Conservation (phyloP, 2,329 filamentous ascomycete species). For the Aspergillus arachidicola region DNA sequence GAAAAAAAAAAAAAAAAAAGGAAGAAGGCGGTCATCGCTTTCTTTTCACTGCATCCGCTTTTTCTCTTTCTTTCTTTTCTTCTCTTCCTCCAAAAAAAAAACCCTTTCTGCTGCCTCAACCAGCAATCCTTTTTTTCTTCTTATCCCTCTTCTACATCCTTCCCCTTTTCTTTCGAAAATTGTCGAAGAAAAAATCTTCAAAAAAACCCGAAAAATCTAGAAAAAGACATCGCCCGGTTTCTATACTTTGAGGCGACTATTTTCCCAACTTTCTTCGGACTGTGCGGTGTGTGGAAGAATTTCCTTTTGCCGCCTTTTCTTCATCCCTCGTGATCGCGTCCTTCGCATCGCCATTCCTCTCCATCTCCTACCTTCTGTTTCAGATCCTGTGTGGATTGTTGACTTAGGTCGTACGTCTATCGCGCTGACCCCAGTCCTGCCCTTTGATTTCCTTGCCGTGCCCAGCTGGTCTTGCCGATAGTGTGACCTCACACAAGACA, state of each 20-base stretch:
- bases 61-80: slow-evolving; percentile 28
- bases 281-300: slow-evolving; percentile 28
- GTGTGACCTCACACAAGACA: background rate
- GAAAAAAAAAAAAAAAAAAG: slow-evolving; percentile 11
- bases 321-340: slow-evolving; percentile 20
- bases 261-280: slow-evolving; percentile 20
- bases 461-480: background rate
- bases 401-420: slow-evolving; percentile 16
- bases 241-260: slow-evolving; percentile 14
- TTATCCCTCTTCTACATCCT: slow-evolving; percentile 26
- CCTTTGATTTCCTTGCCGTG: background rate
- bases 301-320: slow-evolving; percentile 21
- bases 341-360: slow-evolving; percentile 13
- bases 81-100: slow-evolving; percentile 11
- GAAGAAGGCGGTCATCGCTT: slow-evolving; percentile 16
- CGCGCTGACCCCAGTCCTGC: slow-evolving; percentile 1
- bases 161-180: slow-evolving; percentile 34
- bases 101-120: slow-evolving; percentile 30
- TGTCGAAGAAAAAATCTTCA: slow-evolving; percentile 33
- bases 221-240: slow-evolving; percentile 27
- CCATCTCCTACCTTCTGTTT: slow-evolving; percentile 1
- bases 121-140: slow-evolving; percentile 28
- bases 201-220: slow-evolving; percentile 46
- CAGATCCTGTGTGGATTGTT: slow-evolving; percentile 9
- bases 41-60: slow-evolving; percentile 28